Percentiles rank a stretch among this genome's conserved stretches.
These are phyloP conservation scores for Geotrichum ghanense DNA, from an alignment of 805 yeast genomes.

Conservation along the genomic window DNA sequence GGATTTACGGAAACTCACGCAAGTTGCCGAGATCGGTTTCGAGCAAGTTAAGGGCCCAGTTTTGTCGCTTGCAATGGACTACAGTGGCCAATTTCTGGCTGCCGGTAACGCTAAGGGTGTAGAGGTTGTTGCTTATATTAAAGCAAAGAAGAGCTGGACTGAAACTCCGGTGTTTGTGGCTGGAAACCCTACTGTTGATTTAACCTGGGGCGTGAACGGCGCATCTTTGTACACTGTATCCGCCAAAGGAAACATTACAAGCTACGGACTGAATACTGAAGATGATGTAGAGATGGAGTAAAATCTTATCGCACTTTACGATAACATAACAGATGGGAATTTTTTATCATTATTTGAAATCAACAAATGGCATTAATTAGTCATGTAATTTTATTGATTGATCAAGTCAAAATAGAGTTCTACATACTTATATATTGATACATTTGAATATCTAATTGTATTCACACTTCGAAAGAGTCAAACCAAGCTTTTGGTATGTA, in stretches of 20 bases:
- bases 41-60: conserved; percentile 2
- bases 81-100: conserved; percentile 22
- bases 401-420: no score
- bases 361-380: no score
- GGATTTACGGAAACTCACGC: conserved; percentile 35
- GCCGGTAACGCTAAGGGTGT: conserved; percentile 15
- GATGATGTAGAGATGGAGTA: not conserved
- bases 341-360: no score
- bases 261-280: not conserved
- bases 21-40: conserved; percentile 9
- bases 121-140: conserved; percentile 28
- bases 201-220: conserved; percentile 13
- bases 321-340: no score
- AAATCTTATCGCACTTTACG: no score
- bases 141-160: conserved; percentile 31
- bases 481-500: no score
- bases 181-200: conserved; percentile 4
- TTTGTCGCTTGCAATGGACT: conserved; percentile 13
- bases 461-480: no score
- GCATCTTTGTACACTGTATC: conserved; percentile 8
- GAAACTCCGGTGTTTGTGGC: not conserved
- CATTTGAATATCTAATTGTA: no score
- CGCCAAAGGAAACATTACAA: conserved; percentile 11
- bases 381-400: no score
- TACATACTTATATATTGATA: no score